Evolutionary conservation across 208 protist genomes (phyloP), one percentile per base, ranked within the genome.

Genomic region (Lotmaria passim): DNA sequence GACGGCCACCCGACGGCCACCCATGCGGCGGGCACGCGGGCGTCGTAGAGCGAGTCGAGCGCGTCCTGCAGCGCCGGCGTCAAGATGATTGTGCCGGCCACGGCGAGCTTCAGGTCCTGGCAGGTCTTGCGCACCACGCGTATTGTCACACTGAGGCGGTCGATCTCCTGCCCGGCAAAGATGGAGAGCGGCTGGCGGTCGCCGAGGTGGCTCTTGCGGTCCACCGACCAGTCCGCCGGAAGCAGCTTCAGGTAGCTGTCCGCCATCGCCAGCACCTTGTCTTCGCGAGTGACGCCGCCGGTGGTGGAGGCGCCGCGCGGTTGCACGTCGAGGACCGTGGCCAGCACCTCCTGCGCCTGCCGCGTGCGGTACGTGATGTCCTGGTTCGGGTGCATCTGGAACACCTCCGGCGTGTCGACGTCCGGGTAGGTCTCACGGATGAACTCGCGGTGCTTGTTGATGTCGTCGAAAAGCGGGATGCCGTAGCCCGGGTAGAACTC

Each of bases 41-140:
- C 97, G 78, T 99, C 97, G 86, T 98, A 99, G 17, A 99, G 74
- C 51, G 93, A 92, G 82, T 99, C 93, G 39, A 99, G 73, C 34
- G 95, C 83, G 77, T 98, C 94, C 68, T 98, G 89, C 58, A 99
- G 87, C 17, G 88, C 80, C 12, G 97, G 91, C 30, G 93, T 98
- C 78, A 99, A 96, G 55, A 99, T 98, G 75, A 99, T 99, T 12
- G 97, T 98, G 50, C 98, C 98, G 19, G 96, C 96, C 33, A 99
- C 98, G 11, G 98, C 98, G 6, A 98, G 88, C 82, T 98, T 94
- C 24, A 99, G 84, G 83, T 99, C 92, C 26, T 81, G 82, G 64
- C 98, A 93, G 3, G 94, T 98, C 28, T 72, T 69, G 31, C 95
- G 93, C 43, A 98, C 83, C 2, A 83, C 74, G 26, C 73, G 67